Percentiles rank a stretch among this genome's conserved stretches.
phyloP scores from a whole-genome alignment of 495 filamentous ascomycete species.

The Xylaria bambusicola region DNA sequence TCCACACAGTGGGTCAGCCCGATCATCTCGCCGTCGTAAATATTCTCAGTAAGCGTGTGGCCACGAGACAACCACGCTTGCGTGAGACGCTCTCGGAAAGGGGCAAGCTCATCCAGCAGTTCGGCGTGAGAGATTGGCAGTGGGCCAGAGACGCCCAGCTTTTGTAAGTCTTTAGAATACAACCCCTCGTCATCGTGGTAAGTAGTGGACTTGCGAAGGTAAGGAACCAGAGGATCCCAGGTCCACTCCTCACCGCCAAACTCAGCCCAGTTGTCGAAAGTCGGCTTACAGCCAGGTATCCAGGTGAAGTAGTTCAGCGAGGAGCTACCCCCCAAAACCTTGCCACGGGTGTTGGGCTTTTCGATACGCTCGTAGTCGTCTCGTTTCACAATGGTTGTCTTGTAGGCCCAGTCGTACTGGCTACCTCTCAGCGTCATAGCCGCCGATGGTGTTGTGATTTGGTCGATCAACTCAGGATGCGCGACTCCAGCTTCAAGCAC shows the following conservation, averaged over 20 bases:
- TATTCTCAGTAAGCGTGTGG: slow-evolving; percentile 51
- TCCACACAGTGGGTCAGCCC: slow-evolving; percentile 58
- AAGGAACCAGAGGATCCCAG: slow-evolving; percentile 48
- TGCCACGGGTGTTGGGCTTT: slow-evolving; percentile 64
- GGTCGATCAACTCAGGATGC: slow-evolving; percentile 58
- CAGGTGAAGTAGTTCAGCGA: slow-evolving; percentile 65
- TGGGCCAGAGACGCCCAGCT: slow-evolving; percentile 54
- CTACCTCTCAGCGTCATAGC: slow-evolving; percentile 57
- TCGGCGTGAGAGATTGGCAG: slow-evolving; percentile 59
- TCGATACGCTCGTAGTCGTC: slow-evolving; percentile 63
- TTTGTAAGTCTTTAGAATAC: slow-evolving; percentile 42
- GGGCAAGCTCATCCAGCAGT: slow-evolving; percentile 53
- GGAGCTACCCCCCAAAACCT: slow-evolving; percentile 59
- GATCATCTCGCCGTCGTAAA: slow-evolving; percentile 58
- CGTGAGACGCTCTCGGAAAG: slow-evolving; percentile 58
- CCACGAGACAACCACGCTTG: slow-evolving; percentile 60
- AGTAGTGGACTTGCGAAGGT: slow-evolving; percentile 58
- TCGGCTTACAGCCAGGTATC: slow-evolving; percentile 59
- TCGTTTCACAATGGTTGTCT: slow-evolving; percentile 63
- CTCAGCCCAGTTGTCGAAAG: slow-evolving; percentile 62
- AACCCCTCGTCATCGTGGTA: slow-evolving; percentile 56
- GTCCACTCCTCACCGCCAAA: slow-evolving; percentile 47
- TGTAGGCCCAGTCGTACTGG: slow-evolving; percentile 65
- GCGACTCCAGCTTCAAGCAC: slow-evolving; percentile 60
- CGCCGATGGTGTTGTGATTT: slow-evolving; percentile 55